These are phyloP conservation scores for Mycena galericulata DNA, from an alignment of 768 basidiomycete species.

Conservation along the genomic window DNA sequence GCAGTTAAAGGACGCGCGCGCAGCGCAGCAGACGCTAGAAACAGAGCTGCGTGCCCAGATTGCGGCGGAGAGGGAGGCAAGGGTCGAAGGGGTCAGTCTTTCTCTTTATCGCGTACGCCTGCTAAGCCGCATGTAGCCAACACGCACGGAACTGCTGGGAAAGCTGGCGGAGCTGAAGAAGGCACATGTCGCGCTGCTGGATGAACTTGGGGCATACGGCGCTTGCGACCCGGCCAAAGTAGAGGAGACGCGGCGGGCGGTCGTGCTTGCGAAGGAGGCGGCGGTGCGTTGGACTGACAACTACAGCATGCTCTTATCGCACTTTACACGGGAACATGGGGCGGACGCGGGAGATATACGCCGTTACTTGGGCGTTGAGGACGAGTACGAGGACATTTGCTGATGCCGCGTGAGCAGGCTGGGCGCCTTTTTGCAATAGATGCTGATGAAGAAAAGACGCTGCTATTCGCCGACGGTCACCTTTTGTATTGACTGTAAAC, in stretches of 20 bases:
- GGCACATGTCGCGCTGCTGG: slow-evolving; percentile 63
- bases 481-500: too few species aligned
- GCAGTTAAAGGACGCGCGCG: slow-evolving; percentile 60
- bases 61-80: slow-evolving; percentile 61
- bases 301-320: slow-evolving; percentile 70
- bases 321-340: slow-evolving; percentile 74
- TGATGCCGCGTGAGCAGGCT: slow-evolving; percentile 37
- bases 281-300: slow-evolving; percentile 91
- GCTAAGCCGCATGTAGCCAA: slow-evolving; percentile 55
- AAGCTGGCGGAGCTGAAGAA: slow-evolving; percentile 61
- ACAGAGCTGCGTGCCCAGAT: slow-evolving; percentile 61
- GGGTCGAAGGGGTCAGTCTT: slow-evolving; percentile 67
- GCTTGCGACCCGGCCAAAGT: slow-evolving; percentile 87
- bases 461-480: not conserved
- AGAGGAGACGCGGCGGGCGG: slow-evolving; percentile 80
- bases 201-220: slow-evolving; percentile 82
- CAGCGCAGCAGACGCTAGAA: slow-evolving; percentile 58
- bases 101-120: not conserved
- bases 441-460: not conserved
- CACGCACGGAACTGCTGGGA: slow-evolving; percentile 65
- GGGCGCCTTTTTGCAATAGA: not conserved
- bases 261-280: slow-evolving; percentile 85
- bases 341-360: slow-evolving; percentile 73
- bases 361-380: slow-evolving; percentile 72
- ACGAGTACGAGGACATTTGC: slow-evolving; percentile 83